phyloP scores from a whole-genome alignment of 768 basidiomycete species.

The Lactarius sp. region DNA sequence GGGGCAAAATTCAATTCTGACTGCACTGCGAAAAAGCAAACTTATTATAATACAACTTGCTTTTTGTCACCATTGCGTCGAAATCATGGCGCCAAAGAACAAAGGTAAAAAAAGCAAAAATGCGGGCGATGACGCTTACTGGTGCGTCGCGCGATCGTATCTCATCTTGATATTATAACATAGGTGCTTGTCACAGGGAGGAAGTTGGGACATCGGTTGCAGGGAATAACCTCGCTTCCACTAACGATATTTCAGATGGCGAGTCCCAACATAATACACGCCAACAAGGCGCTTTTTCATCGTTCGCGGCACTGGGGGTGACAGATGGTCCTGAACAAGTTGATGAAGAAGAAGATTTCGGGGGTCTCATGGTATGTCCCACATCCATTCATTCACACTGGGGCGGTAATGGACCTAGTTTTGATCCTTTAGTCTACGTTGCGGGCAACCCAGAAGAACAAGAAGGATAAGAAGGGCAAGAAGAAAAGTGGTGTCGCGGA shows the following conservation, averaged over 20 bases:
- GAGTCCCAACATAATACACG: conserved; percentile 36
- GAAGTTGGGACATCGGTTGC: conserved; percentile 55
- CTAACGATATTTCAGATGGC: conserved; percentile 38
- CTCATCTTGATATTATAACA: conserved; percentile 21
- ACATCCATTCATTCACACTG: neutral
- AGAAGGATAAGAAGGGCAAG: conserved; percentile 53
- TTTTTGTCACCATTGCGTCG: neutral
- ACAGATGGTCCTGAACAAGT: conserved; percentile 37
- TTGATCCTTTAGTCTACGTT: conserved; percentile 48
- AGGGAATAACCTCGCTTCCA: conserved; percentile 36
- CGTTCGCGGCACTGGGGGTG: conserved; percentile 43
- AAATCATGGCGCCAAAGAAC: conserved; percentile 55
- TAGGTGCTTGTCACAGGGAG: conserved; percentile 42
- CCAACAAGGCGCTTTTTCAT: conserved; percentile 29
- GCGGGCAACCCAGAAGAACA: conserved; percentile 48
- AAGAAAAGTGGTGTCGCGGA: conserved; percentile 34
- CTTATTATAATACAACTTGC: neutral
- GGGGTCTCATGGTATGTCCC: conserved; percentile 65
- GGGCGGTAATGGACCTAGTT: neutral
- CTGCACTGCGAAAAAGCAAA: neutral
- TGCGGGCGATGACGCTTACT: conserved; percentile 75
- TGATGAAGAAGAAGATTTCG: conserved; percentile 60
- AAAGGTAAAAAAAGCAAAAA: conserved; percentile 90
- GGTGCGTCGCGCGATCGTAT: conserved; percentile 41
- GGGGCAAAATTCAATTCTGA: neutral